phyloP scores from a whole-genome alignment of 352 stramenopile species.

The Thraustochytrium aureum region DNA sequence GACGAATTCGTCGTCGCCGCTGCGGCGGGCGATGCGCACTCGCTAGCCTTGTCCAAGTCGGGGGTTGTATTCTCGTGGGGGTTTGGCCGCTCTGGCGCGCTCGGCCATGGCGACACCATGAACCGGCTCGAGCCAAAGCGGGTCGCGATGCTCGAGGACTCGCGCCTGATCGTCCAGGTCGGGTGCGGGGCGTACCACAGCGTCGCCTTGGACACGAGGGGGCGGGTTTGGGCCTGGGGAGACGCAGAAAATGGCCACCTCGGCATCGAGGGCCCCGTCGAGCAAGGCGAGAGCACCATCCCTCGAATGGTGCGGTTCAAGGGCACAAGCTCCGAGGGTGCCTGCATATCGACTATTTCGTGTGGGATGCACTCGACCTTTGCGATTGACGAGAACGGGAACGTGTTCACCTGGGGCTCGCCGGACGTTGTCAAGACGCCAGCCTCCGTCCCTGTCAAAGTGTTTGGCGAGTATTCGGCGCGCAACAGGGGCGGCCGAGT shows the following conservation, averaged over 20 bases:
- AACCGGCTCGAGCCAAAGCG: conserved; percentile 48
- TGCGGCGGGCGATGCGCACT: conserved; percentile 42
- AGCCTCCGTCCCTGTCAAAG: too few species aligned
- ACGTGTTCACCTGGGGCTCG: conserved; percentile 37
- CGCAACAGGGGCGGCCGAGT: too few species aligned
- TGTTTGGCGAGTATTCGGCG: too few species aligned
- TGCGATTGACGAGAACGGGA: neutral
- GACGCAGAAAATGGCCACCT: conserved; percentile 45
- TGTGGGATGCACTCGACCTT: conserved; percentile 19
- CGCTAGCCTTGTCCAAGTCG: neutral
- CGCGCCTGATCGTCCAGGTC: conserved; percentile 25
- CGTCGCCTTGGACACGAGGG: conserved; percentile 28
- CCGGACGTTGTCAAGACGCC: conserved; percentile 8
- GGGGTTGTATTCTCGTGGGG: conserved; percentile 71
- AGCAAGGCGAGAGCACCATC: neutral
- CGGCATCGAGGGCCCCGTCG: conserved; percentile 6
- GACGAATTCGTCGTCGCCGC: conserved; percentile 34
- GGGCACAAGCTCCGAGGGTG: neutral
- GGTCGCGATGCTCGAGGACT: conserved; percentile 18
- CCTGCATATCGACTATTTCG: neutral
- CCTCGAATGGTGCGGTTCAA: conserved; percentile 47
- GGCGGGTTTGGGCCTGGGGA: conserved; percentile 46
- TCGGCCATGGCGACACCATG: conserved; percentile 69
- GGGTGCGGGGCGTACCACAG: conserved; percentile 45
- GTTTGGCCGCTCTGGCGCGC: conserved; percentile 71